phyloP scores from a whole-genome alignment of 495 filamentous ascomycete species.

The Hypoxylon fragiforme region DNA sequence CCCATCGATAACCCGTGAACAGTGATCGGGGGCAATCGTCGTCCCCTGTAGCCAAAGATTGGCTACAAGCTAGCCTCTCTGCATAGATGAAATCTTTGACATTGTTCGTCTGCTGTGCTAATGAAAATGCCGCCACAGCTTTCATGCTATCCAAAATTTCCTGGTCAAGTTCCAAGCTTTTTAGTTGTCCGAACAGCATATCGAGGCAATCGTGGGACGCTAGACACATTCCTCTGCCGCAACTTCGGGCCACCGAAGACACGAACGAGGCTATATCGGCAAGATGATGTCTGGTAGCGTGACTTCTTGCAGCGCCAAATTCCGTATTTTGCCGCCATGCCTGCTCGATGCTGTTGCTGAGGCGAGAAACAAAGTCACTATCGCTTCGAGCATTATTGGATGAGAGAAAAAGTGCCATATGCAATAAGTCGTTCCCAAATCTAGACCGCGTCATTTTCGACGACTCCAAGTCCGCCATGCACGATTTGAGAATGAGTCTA shows the following conservation, averaged over 20 bases:
- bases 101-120: constrained; percentile 48
- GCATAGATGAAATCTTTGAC: constrained; percentile 49
- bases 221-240: constrained; percentile 36
- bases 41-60: constrained; percentile 7
- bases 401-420: constrained; percentile 33
- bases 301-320: constrained; percentile 13
- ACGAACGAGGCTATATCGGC: constrained; percentile 37
- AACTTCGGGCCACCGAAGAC: constrained; percentile 41
- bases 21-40: constrained; percentile 18
- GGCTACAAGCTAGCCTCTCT: constrained; percentile 38
- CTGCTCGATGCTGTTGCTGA: constrained; percentile 20
- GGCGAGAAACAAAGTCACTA: constrained; percentile 4
- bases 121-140: constrained; percentile 39
- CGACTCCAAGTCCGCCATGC: constrained; percentile 19
- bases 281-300: constrained; percentile 23
- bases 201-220: constrained; percentile 42
- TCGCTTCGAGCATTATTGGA: constrained; percentile 15
- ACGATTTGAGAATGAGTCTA: constrained; percentile 24
- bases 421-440: constrained; percentile 23
- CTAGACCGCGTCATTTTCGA: constrained; percentile 1
- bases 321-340: constrained; percentile 15
- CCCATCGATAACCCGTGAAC: constrained; percentile 51
- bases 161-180: constrained; percentile 18
- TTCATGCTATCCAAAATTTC: constrained; percentile 32
- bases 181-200: constrained; percentile 31